These are phyloP conservation scores for Eutrema yunnanense DNA, from an alignment of 345 rosid genomes.

Conservation along the genomic window DNA sequence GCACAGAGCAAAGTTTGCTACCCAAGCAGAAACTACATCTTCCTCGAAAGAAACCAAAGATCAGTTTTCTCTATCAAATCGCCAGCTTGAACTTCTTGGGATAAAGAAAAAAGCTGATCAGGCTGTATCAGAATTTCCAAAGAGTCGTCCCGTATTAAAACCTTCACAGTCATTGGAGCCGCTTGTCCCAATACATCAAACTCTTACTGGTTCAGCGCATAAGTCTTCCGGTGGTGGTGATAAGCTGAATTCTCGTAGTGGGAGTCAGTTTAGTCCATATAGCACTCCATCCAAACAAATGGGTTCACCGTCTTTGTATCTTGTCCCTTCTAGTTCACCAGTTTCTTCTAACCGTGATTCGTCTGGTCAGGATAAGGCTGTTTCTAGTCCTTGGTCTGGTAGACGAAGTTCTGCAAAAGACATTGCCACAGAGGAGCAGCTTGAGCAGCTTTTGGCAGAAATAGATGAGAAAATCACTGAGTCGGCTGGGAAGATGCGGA, in stretches of 20 bases:
- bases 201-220: constrained; percentile 42
- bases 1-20: constrained; percentile 29
- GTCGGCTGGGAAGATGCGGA: constrained; percentile 65
- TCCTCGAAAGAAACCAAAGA: constrained; percentile 43
- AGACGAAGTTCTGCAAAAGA: constrained; percentile 57
- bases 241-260: constrained; percentile 42
- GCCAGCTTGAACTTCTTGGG: constrained; percentile 72
- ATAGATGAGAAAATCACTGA: constrained; percentile 68
- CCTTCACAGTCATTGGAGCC: constrained; percentile 47
- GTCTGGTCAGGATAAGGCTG: constrained; percentile 51
- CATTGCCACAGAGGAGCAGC: constrained; percentile 80
- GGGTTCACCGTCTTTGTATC: constrained; percentile 64
- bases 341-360: constrained; percentile 52
- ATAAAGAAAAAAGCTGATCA: constrained; percentile 57
- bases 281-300: constrained; percentile 55
- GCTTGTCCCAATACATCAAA: constrained; percentile 84
- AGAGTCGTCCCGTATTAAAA: constrained; percentile 63
- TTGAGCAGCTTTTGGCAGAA: constrained; percentile 77
- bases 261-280: constrained; percentile 42
- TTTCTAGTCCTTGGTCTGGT: constrained; percentile 77
- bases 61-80: constrained; percentile 51
- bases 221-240: constrained; percentile 48
- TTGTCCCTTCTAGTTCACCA: constrained; percentile 58
- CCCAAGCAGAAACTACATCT: constrained; percentile 27
- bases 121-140: constrained; percentile 37